phyloP scores from a whole-genome alignment of 192 early-diverging fungal species.

The Backusella australiensis region DNA sequence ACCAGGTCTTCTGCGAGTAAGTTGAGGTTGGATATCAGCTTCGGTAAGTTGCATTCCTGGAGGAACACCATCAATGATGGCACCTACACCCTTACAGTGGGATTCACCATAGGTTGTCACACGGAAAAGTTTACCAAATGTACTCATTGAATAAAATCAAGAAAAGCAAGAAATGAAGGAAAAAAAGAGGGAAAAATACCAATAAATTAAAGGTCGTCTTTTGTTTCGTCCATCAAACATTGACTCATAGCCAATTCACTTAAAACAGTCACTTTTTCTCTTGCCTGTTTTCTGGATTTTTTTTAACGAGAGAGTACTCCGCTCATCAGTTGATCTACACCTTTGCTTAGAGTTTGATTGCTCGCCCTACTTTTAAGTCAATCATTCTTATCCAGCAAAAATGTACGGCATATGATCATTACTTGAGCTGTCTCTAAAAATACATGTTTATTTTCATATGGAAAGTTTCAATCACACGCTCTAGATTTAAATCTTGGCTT shows the following conservation, averaged over 20 bases:
- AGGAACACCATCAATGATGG: slow-evolving; percentile 94
- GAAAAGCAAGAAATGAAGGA: not conserved
- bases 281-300: not conserved
- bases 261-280: not conserved
- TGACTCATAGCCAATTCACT: not conserved
- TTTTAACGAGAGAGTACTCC: not conserved
- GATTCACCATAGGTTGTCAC: slow-evolving; percentile 98
- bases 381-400: too few species aligned
- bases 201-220: not conserved
- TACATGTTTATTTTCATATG: too few species aligned
- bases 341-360: too few species aligned
- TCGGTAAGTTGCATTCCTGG: slow-evolving; percentile 91
- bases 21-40: slow-evolving; percentile 88
- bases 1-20: slow-evolving; percentile 91
- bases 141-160: slow-evolving; percentile 55
- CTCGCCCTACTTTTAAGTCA: too few species aligned
- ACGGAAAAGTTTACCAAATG: slow-evolving; percentile 82
- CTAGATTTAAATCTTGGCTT: too few species aligned
- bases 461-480: too few species aligned
- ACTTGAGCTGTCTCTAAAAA: too few species aligned
- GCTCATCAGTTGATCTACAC: not conserved
- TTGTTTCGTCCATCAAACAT: slow-evolving; percentile 6
- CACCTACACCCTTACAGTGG: slow-evolving; percentile 97
- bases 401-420: too few species aligned
- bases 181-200: not conserved